A percentile compares a stretch with the other conserved stretches of the same genome.
Evolutionary conservation across 257 asterid species (phyloP).

Genomic region (Nicotiana noctiflora): DNA sequence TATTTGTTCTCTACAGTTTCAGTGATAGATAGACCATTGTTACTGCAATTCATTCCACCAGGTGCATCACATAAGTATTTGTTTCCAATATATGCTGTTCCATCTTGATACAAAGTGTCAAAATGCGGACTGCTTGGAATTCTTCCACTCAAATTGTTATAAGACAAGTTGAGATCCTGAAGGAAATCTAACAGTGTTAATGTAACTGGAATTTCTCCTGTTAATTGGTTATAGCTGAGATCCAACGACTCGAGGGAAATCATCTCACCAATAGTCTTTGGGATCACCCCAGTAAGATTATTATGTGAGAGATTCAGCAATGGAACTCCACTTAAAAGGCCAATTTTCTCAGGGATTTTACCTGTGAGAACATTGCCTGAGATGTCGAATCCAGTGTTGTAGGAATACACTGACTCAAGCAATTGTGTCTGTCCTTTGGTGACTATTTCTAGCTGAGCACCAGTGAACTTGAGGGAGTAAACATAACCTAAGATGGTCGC

Average conservation of each 20-base stretch:
- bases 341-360: conserved; percentile 1
- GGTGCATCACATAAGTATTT: conserved; percentile 9
- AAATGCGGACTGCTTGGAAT: conserved; percentile 7
- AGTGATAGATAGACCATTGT: neutral
- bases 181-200: neutral
- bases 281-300: neutral
- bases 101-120: neutral
- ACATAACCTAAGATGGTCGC: neutral
- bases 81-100: conserved; percentile 6
- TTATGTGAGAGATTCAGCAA: conserved; percentile 2
- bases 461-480: neutral
- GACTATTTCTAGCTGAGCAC: neutral
- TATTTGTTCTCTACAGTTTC: neutral
- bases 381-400: neutral
- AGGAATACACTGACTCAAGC: conserved; percentile 8
- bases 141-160: conserved; percentile 14
- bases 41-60: conserved; percentile 7
- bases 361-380: neutral
- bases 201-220: conserved; percentile 12
- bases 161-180: conserved; percentile 5
- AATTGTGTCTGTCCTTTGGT: neutral
- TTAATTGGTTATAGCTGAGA: neutral
- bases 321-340: neutral
- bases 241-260: conserved; percentile 11
- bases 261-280: neutral